These are phyloP conservation scores for Penicillium sp. DNA, from an alignment of 2,329 filamentous ascomycete species.

Conservation along the genomic window DNA sequence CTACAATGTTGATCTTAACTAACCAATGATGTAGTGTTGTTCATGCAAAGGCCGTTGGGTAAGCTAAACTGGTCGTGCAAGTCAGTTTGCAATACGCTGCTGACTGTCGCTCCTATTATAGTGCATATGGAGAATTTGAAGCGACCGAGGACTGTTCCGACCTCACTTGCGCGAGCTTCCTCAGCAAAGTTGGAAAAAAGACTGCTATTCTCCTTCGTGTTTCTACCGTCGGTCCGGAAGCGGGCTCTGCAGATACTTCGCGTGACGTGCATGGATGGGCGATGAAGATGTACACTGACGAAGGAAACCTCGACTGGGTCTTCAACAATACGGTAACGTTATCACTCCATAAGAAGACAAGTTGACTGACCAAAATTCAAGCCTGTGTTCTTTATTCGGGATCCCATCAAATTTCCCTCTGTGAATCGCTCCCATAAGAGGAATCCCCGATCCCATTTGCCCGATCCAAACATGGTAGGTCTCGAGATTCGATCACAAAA, in stretches of 20 bases:
- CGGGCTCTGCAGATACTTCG: constrained; percentile 50
- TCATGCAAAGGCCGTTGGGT: constrained; percentile 27
- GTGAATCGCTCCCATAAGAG: constrained; percentile 73
- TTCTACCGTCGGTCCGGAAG: constrained; percentile 50
- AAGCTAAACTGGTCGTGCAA: constrained; percentile 11
- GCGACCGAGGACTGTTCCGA: constrained; percentile 61
- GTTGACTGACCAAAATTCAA: constrained; percentile 1
- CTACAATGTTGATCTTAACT: background rate
- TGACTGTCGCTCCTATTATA: constrained; percentile 41
- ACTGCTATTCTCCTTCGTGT: constrained; percentile 51
- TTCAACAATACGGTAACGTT: constrained; percentile 30
- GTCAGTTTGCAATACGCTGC: background rate
- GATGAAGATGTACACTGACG: constrained; percentile 54
- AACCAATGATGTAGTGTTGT: constrained; percentile 12
- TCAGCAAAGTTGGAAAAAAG: constrained; percentile 57
- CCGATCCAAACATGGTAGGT: constrained; percentile 31
- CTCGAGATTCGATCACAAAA: background rate
- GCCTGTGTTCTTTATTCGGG: constrained; percentile 69
- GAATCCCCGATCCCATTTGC: constrained; percentile 40
- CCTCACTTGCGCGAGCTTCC: constrained; percentile 57
- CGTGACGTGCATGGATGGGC: constrained; percentile 53
- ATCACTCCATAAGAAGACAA: background rate
- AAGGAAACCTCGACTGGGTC: constrained; percentile 55
- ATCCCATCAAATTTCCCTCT: constrained; percentile 70
- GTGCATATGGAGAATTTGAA: constrained; percentile 62